Base-by-base conservation (phyloP, 495 filamentous ascomycete genomes). In the Talaromyces nanjingensis region DNA sequence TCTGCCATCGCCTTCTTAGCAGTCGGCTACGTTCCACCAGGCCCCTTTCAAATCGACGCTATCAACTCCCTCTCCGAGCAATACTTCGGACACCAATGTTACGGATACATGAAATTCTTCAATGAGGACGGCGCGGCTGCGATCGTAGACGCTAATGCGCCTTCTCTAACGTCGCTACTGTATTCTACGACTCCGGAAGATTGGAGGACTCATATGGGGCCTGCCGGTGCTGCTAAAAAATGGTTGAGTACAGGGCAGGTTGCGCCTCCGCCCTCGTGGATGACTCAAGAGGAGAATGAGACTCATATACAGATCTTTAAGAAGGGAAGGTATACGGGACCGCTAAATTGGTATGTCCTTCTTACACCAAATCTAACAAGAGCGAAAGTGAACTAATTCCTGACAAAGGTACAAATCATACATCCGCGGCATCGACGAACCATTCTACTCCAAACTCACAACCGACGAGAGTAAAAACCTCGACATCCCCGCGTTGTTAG, bases 261-360 rank as follows among this genome's bases (percentile, higher is more conserved):
- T 2, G 60, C 14, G 5, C 60, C 60, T 29, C 45, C 42, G 42
- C 45, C 60, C 6, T 20, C 60, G 6, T 62, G 60, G 60, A 33
- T 62, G 39, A 53, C n/a, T 34, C 22, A 53, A 9, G 60, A 34
- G 24, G 60, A 62, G 16, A 24, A 8, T 14, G 60, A 52, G 11
- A 37, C 42, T 8, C 37, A 53, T 22, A 34, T 52, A 22, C 37
- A 25, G 12, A 31, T 62, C 16, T 53, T 62, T 24, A 14, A 62
- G 45, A 49, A 62, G 7, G 60, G 60, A 37, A 45, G 60, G 8
- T 62, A 62, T 53, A 62, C 60, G 7, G 60, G 60, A 7, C 60
- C 60, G 1, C 16, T 62, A 6, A 62, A 60, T 14, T 60, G 59
- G 59, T 60, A 60, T 22, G 1, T 22, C 25, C 2, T 22, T 58